A percentile compares a stretch with the other conserved stretches of the same genome.
phyloP scores from a whole-genome alignment of 768 basidiomycete genomes.

The Mycena indigotica region DNA sequence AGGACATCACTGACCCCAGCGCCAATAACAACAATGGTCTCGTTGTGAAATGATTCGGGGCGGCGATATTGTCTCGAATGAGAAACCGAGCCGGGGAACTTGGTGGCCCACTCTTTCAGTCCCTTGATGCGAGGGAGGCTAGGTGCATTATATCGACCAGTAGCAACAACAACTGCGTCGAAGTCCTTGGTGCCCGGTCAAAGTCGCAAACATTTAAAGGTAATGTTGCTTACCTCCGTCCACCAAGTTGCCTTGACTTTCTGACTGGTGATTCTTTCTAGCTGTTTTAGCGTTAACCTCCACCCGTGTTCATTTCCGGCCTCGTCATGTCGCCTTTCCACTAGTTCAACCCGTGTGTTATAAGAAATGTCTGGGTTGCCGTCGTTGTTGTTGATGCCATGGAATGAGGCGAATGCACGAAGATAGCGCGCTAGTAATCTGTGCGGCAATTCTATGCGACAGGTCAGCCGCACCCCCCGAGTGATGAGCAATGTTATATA shows the following conservation, averaged over 20 bases:
- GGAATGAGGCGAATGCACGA: constrained; percentile 28
- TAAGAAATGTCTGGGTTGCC: constrained; percentile 24
- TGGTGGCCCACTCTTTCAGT: constrained; percentile 34
- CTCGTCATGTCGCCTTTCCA: constrained; percentile 28
- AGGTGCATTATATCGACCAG: constrained; percentile 39
- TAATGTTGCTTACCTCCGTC: constrained; percentile 32
- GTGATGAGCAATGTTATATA: no score
- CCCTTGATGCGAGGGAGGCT: constrained; percentile 37
- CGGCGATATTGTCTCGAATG: constrained; percentile 47
- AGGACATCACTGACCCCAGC: constrained; percentile 40
- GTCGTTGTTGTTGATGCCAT: constrained; percentile 13
- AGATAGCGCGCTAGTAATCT: constrained; percentile 27
- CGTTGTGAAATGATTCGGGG: constrained; percentile 37
- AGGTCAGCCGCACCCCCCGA: constrained; percentile 5
- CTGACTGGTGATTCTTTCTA: constrained; percentile 11
- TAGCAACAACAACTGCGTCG: constrained; percentile 38
- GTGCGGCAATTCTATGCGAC: constrained; percentile 26
- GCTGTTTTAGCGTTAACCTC: constrained; percentile 12
- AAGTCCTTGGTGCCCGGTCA: constrained; percentile 31
- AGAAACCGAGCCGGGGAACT: constrained; percentile 35
- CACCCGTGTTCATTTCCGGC: constrained; percentile 19
- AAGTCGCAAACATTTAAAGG: background rate
- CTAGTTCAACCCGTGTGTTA: constrained; percentile 38
- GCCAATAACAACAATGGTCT: constrained; percentile 48
- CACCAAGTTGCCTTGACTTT: constrained; percentile 38